Base-by-base conservation (phyloP, 2,329 filamentous ascomycete genomes). In the Beauveria brongniartii region DNA sequence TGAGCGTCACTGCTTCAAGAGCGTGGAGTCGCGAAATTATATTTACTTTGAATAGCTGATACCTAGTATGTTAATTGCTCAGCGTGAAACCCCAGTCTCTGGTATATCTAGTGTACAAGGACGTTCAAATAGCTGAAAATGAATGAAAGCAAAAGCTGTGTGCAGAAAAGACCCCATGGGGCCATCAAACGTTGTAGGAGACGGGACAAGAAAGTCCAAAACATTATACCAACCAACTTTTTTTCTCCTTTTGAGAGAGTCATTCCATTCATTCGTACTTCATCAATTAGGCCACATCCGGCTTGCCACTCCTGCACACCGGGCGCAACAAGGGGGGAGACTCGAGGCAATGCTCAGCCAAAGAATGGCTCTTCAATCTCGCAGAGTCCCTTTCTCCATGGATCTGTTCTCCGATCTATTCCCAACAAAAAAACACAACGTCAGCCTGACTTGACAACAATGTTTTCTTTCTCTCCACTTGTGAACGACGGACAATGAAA, bases 361-460 rank as follows among this genome's bases (percentile, higher is more conserved):
- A 59, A 59, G 20, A 59, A 59, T 34, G 59, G 59, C 20, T 61
- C 53, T 34, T 52, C 53, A 44, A 51, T 40, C 52, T 61, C 59
- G 46, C 59, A 56, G 53, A 61, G 59, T 3, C 53, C 59, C 24
- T 56, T 61, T 61, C 59, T 55, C 59, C 59, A 56, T 7, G 56
- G 20, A 10, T 61, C 59, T 51, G 59, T 56, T 55, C 59, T 61
- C 34, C 52, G 53, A 44, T 61, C 59, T 55, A 26, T 43, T 24
- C 8, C 44, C 46, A 51, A 24, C n/a, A 48, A 55, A 48, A 48
- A 52, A 6, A 55, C 24, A 61, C 41, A 52, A 51, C 9, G 46
- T 50, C 52, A 61, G 59, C 53, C 53, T 55, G 44, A 43, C 59
- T 43, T 47, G 26, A 51, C 48, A 60, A 59, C 14, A 53, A 37